Base-by-base conservation (phyloP, 176 grass and related monocot species). In the Juncus effusus region DNA sequence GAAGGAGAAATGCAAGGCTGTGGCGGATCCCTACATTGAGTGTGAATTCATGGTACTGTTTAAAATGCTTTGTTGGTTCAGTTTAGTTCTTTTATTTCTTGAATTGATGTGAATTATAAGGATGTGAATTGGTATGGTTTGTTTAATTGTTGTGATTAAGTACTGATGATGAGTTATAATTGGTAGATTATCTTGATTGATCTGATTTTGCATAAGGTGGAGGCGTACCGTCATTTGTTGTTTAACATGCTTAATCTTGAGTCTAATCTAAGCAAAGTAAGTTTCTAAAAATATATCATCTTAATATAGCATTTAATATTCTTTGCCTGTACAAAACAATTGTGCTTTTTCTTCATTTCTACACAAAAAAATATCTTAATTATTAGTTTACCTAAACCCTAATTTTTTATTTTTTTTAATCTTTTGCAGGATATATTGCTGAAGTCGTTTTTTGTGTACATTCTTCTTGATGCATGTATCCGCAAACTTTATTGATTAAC, bases 101-200 rank as follows among this genome's bases (percentile, higher is more conserved):
- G 8, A 42, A 42, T 69, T 54, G 5, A 38, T 53, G 45, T 16
- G 63, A 6, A 65, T 28, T 50, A 11, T n/a, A 13, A 6, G 13
- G 38, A 40, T 63, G 36, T 28, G 51, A 36, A 11, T 16, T 16
- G 13, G 40, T 66, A 36, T 67, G n/a, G 40, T 69, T 15, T 16
- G 16, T 53, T 67, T 36, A 13, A 14, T 12, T 40, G 19, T 51
- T 35, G 2, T 77, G 3, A 16, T 15, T 19, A 15, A 73, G 61
- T 13, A 11, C 47, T 61, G 59, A 49, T 14, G 8, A 38, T 41
- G 70, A 56, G 3, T 77, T 77, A 12, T 36, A 8, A 57, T n/a
- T 36, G 75, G 9, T 61, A 96, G 92, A 91, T 96, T 83, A 88
- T 96, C 70, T 78, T 96, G 85, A 96, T 96, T 8, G 92, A 96